Evolutionary conservation across 371 early-diverging fungal species (phyloP).

Genomic region (Lichtheimia ornata): DNA sequence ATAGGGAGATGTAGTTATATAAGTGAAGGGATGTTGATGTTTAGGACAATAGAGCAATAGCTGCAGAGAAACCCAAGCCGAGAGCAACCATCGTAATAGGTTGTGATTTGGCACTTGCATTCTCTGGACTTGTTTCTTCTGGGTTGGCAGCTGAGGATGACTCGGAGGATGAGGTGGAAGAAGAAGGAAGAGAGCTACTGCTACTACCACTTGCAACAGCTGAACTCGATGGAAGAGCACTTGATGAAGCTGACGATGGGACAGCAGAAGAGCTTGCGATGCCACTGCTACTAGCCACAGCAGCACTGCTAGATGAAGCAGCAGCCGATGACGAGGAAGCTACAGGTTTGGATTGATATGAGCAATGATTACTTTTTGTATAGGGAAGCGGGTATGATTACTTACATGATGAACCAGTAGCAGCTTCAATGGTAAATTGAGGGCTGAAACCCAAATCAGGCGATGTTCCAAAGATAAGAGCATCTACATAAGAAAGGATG

Average conservation of each 20-base stretch:
- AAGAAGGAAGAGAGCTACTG: slow-evolving; percentile 8
- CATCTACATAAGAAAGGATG: slow-evolving; percentile 18
- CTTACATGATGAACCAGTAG: slow-evolving; percentile 9
- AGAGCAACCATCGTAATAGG: neutral
- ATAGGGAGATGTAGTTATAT: too few relatives aligned
- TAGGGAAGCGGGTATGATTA: neutral
- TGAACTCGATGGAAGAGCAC: neutral
- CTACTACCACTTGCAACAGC: slow-evolving; percentile 2
- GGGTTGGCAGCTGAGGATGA: slow-evolving; percentile 9
- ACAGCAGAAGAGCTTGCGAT: slow-evolving; percentile 4
- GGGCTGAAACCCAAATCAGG: slow-evolving; percentile 31
- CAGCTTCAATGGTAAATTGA: slow-evolving; percentile 27
- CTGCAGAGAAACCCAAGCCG: neutral
- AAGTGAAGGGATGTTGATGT: too few relatives aligned
- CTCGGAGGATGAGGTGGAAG: slow-evolving; percentile 10
- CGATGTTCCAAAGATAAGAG: slow-evolving; percentile 29
- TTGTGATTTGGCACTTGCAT: neutral
- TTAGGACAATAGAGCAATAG: too few relatives aligned
- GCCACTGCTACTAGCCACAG: slow-evolving; percentile 1
- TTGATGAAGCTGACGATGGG: slow-evolving; percentile 8
- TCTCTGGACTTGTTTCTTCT: neutral
- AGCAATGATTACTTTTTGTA: neutral
- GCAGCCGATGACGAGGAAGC: slow-evolving; percentile 8
- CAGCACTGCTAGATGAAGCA: slow-evolving; percentile 6
- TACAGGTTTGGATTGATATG: slow-evolving; percentile 2